A percentile compares a stretch with the other conserved stretches of the same genome.
These are phyloP conservation scores for Scopulariopsis brevicaulis DNA, from an alignment of 2,329 filamentous ascomycete genomes.

Conservation along the genomic window DNA sequence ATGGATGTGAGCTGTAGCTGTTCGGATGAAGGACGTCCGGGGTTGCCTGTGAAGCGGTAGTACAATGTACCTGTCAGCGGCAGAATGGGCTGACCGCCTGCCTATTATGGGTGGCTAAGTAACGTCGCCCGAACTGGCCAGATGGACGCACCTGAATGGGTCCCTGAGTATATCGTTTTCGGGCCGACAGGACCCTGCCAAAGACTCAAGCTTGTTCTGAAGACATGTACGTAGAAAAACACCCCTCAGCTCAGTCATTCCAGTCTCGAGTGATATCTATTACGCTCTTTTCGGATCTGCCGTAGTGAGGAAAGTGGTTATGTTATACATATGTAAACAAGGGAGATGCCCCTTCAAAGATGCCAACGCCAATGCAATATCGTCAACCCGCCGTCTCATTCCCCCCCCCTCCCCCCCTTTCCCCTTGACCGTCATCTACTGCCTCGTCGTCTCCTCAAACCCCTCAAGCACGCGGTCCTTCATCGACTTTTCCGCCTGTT, in stretches of 20 bases:
- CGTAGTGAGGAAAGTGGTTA: slow-evolving; percentile 1
- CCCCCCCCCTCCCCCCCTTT: slow-evolving; percentile 4
- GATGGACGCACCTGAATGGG: not conserved
- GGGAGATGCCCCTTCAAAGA: slow-evolving; percentile 2
- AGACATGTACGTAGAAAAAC: no score
- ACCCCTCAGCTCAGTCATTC: no score
- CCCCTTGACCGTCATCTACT: not conserved
- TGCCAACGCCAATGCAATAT: slow-evolving; percentile 5
- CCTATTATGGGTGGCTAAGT: not conserved
- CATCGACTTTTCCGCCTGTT: slow-evolving; percentile 11
- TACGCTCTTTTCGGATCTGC: not conserved
- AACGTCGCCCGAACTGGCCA: not conserved
- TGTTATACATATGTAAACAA: slow-evolving; percentile 5
- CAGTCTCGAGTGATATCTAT: not conserved
- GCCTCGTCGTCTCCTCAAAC: slow-evolving; percentile 20
- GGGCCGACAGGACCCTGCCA: no score
- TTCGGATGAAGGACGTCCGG: not conserved
- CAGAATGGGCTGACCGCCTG: not conserved
- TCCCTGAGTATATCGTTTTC: not conserved
- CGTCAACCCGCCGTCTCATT: not conserved
- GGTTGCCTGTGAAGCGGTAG: not conserved
- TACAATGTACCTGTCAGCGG: not conserved
- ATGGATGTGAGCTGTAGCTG: not conserved
- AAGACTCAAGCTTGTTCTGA: no score
- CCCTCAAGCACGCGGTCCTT: slow-evolving; percentile 28